Evolutionary conservation across 2,329 filamentous ascomycete species (phyloP).

Genomic region (Stachybotrys chartarum): DNA sequence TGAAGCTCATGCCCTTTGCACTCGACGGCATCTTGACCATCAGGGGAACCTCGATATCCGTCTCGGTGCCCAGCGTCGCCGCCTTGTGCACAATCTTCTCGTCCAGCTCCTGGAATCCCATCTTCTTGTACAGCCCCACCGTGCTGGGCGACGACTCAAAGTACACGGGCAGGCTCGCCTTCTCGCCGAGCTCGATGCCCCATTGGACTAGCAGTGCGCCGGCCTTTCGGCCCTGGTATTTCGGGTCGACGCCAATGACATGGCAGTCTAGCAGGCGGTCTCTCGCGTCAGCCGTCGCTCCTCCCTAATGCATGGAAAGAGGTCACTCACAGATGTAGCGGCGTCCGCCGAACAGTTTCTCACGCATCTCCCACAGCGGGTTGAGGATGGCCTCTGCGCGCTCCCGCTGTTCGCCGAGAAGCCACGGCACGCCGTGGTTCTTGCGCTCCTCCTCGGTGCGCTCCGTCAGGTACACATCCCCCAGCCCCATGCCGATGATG

Average conservation of each 20-base stretch:
- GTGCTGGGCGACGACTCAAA: slow-evolving; percentile 37
- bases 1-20: slow-evolving; percentile 23
- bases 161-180: slow-evolving; percentile 33
- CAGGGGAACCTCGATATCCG: slow-evolving; percentile 30
- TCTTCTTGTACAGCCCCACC: slow-evolving; percentile 34
- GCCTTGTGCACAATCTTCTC: slow-evolving; percentile 31
- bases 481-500: slow-evolving; percentile 39
- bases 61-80: slow-evolving; percentile 22
- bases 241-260: slow-evolving; percentile 36
- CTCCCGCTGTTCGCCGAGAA: slow-evolving; percentile 34
- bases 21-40: slow-evolving; percentile 33
- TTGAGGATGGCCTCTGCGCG: slow-evolving; percentile 33
- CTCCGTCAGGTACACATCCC: slow-evolving; percentile 31
- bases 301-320: background rate
- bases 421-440: slow-evolving; percentile 36
- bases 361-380: slow-evolving; percentile 32
- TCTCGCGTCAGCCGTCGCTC: slow-evolving; percentile 1
- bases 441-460: slow-evolving; percentile 32
- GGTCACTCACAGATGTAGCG: slow-evolving; percentile 32
- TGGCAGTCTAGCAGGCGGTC: slow-evolving; percentile 24
- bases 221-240: slow-evolving; percentile 32
- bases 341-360: slow-evolving; percentile 30
- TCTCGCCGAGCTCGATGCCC: slow-evolving; percentile 27
- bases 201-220: slow-evolving; percentile 33
- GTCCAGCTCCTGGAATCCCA: slow-evolving; percentile 34